A percentile compares a stretch with the other conserved stretches of the same genome.
These are phyloP conservation scores for Melastoma candidum DNA, from an alignment of 441 rosid genomes.

Conservation along the genomic window DNA sequence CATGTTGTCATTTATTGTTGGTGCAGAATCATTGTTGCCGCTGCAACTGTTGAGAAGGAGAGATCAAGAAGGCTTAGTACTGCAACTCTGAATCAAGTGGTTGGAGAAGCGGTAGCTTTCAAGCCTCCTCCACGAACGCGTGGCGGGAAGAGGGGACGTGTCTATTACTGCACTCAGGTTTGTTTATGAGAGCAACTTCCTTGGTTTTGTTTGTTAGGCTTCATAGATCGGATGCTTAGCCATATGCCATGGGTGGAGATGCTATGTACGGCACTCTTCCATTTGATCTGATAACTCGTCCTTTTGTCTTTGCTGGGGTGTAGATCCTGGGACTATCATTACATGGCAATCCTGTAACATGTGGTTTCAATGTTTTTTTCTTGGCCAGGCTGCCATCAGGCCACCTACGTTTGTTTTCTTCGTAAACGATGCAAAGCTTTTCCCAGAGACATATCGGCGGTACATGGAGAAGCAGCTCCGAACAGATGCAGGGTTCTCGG, in stretches of 20 bases:
- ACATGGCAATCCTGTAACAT: too few relatives aligned
- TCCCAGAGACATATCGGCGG: constrained; percentile 77
- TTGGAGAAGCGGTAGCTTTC: constrained; percentile 78
- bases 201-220: too few relatives aligned
- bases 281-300: too few relatives aligned
- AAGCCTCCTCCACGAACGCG: constrained; percentile 90
- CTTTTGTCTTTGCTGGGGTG: too few relatives aligned
- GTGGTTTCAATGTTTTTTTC: not conserved
- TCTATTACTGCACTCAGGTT: constrained; percentile 93
- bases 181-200: not conserved
- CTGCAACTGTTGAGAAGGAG: constrained; percentile 73
- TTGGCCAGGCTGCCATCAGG: constrained; percentile 79
- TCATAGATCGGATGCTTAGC: too few relatives aligned
- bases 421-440: constrained; percentile 81
- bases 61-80: constrained; percentile 87
- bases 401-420: constrained; percentile 96
- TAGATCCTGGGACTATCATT: too few relatives aligned
- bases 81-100: constrained; percentile 72
- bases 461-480: constrained; percentile 96
- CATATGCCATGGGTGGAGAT: too few relatives aligned
- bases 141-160: constrained; percentile 86
- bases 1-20: not conserved
- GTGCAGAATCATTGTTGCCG: constrained; percentile 71
- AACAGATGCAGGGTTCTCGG: constrained; percentile 71
- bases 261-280: too few relatives aligned